Base-by-base conservation (phyloP, 768 basidiomycete species). In the Postia placenta region DNA sequence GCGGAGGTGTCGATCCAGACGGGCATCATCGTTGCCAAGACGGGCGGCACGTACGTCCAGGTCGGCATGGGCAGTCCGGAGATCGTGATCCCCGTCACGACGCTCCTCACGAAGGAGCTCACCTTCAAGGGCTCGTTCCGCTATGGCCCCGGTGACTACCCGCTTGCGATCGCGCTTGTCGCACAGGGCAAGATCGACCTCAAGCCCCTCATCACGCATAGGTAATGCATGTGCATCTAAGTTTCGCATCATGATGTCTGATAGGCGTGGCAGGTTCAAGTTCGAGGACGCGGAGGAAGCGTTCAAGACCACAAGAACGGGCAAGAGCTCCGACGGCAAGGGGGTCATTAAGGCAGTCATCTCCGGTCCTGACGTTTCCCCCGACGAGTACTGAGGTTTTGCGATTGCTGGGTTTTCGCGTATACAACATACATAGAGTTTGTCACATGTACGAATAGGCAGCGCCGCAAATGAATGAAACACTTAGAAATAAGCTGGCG, bases 1-100 rank as follows among this genome's bases (percentile, higher is more conserved):
- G 93, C 94, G 2, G 92, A 95, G 65, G 83, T 83, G 5, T 95
- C 91, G 44, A 88, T 96, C 51, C 91, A 92, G 65, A 93, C 89
- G 38, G 91, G 80, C 11, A 68, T 92, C 54, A 78, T 80, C 60
- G 69, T 94, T 43, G 85, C 80, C 50, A 85, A 83, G 68, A 69
- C 76, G 28, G 90, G 91, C 48, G 90, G 91, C 42, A 83, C 78
- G 2, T 33, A 46, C 67, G 9, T 25, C 11, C 62, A 91, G 80
- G 87, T 95, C 54, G 93, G 93, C 42, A 90, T 90, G 82, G 94
- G 93, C 15, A 73, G 75, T 40, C 76, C 88, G 5, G 79, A 93
- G 50, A 75, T 92, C 47, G 76, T 73, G 9, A 69, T 96, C 52
- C 87, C 93, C 24, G 70, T 94, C 58, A 76, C 78, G 44, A 68